These are phyloP conservation scores for Geotrichum restrictum DNA, from an alignment of 1,139 yeast genomes.

Conservation along the genomic window DNA sequence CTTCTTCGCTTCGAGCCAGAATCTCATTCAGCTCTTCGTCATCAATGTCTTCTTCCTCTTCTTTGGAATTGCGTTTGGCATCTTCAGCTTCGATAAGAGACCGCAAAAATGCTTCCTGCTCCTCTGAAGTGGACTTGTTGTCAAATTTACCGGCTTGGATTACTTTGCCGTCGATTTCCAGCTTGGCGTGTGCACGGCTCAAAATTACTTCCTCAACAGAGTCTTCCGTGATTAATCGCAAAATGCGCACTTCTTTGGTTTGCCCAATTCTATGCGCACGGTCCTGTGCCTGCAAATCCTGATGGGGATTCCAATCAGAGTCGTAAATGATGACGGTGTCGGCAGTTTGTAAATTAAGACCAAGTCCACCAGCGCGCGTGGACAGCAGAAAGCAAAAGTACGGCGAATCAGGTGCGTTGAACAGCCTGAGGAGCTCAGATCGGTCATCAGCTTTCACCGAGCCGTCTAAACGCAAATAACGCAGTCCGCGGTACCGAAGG, in stretches of 20 bases:
- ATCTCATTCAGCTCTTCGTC: conserved; percentile 68
- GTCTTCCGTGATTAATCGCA: conserved; percentile 87
- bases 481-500: conserved; percentile 66
- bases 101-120: conserved; percentile 90
- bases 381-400: conserved; percentile 86
- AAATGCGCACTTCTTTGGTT: conserved; percentile 90
- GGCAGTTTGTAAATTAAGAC: conserved; percentile 92
- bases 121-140: conserved; percentile 93
- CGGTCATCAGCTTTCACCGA: conserved; percentile 94
- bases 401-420: conserved; percentile 84
- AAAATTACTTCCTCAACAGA: conserved; percentile 93
- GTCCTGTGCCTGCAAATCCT: conserved; percentile 97
- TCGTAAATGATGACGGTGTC: conserved; percentile 96
- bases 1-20: conserved; percentile 78
- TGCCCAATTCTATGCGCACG: conserved; percentile 99
- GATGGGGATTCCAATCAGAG: conserved; percentile 99
- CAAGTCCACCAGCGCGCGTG: conserved; percentile 98
- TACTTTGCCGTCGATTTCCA: conserved; percentile 96
- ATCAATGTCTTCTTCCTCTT: conserved; percentile 55
- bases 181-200: conserved; percentile 89
- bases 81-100: conserved; percentile 75
- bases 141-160: conserved; percentile 99
- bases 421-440: conserved; percentile 72
- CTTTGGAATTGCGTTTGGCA: conserved; percentile 46
- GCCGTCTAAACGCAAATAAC: conserved; percentile 90